phyloP scores from a whole-genome alignment of 1,284 basidiomycete species.

The Paramarasmius palmivorus region DNA sequence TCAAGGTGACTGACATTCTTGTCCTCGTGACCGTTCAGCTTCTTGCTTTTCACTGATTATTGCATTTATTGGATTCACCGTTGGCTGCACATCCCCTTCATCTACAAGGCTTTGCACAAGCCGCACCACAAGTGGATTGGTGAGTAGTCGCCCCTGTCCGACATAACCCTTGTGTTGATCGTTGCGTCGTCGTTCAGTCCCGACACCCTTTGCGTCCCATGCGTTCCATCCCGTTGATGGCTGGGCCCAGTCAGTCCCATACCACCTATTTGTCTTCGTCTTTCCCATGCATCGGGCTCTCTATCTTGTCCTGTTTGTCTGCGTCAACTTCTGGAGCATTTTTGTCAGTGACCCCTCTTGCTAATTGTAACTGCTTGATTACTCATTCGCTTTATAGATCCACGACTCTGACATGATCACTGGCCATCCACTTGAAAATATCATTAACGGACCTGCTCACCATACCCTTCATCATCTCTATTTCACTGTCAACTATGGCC shows the following conservation, averaged over 20 bases:
- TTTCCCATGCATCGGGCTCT: conserved; percentile 89
- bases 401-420: conserved; percentile 99
- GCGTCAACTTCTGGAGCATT: conserved; percentile 92
- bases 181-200: conserved; percentile 54
- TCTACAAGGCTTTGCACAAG: conserved; percentile 94
- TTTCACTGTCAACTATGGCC: conserved; percentile 96
- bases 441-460: conserved; percentile 98
- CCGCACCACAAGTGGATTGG: conserved; percentile 99
- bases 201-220: conserved; percentile 95
- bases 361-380: not conserved
- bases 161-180: not conserved
- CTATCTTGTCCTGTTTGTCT: conserved; percentile 83
- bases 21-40: conserved; percentile 43
- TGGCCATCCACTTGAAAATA: conserved; percentile 84
- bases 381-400: conserved; percentile 53
- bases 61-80: conserved; percentile 95
- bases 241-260: conserved; percentile 91
- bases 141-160: conserved; percentile 45
- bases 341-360: conserved; percentile 52
- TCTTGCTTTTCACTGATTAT: conserved; percentile 91
- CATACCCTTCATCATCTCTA: conserved; percentile 96
- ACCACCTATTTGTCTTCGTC: conserved; percentile 90
- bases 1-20: not conserved
- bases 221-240: conserved; percentile 98
- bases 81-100: conserved; percentile 80